Conservation (phyloP, 805 yeast species). For the Priceomyces castillae region DNA sequence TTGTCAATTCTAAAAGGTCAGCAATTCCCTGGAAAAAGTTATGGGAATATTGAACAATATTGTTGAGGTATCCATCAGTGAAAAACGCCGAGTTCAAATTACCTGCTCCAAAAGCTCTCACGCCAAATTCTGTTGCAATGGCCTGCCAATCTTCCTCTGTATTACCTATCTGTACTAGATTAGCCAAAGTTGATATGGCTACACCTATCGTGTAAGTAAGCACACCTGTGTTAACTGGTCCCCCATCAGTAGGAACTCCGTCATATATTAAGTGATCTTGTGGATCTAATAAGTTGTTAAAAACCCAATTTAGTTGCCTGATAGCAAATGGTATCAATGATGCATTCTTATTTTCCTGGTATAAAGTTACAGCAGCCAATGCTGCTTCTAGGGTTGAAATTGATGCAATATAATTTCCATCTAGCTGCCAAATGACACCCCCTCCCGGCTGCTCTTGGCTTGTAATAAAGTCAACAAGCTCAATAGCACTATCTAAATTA, state of each 20-base stretch:
- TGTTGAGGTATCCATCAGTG: conserved; percentile 18
- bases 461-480: conserved; percentile 73
- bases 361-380: conserved; percentile 20
- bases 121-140: conserved; percentile 12
- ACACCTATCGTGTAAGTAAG: conserved; percentile 19
- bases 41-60: conserved; percentile 15
- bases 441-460: conserved; percentile 60
- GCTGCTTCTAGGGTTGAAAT: conserved; percentile 25
- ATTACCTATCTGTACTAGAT: conserved; percentile 9
- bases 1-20: conserved; percentile 15
- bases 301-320: conserved; percentile 13
- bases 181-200: conserved; percentile 21
- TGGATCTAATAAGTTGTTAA: conserved; percentile 13
- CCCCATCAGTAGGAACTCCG: conserved; percentile 17
- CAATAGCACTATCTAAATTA: conserved; percentile 10
- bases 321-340: conserved; percentile 15
- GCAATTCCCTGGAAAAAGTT: conserved; percentile 16
- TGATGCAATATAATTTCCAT: conserved; percentile 20
- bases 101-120: conserved; percentile 14
- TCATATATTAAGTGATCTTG: conserved; percentile 17
- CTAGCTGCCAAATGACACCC: conserved; percentile 20
- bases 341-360: conserved; percentile 10
- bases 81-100: conserved; percentile 16
- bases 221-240: conserved; percentile 14
- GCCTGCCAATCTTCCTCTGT: conserved; percentile 8